Conservation (phyloP, 257 asterid species). For the Ligustrum vulgare region DNA sequence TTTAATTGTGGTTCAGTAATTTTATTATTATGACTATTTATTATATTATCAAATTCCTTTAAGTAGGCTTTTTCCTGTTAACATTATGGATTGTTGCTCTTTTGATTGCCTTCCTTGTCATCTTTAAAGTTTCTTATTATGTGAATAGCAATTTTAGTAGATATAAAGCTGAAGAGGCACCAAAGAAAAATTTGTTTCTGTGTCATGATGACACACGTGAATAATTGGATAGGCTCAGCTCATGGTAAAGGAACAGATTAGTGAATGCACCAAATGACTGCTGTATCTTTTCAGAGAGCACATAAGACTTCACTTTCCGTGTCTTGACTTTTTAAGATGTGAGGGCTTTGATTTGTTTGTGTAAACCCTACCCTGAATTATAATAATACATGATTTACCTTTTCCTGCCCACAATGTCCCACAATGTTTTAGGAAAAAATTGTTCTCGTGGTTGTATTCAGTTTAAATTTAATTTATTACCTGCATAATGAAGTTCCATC, state of each 20-base stretch:
- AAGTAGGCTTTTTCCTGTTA: neutral
- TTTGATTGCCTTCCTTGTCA: constrained; percentile 18
- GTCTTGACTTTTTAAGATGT: neutral
- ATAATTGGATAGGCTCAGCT: constrained; percentile 19
- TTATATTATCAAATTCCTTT: neutral
- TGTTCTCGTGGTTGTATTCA: neutral
- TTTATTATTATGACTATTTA: neutral
- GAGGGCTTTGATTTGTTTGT: neutral
- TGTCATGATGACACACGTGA: constrained; percentile 9
- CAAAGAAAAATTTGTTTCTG: neutral
- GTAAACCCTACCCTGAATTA: neutral
- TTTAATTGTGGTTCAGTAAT: neutral
- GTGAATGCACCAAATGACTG: neutral
- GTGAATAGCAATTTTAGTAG: constrained; percentile 4
- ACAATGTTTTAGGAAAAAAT: constrained; percentile 6
- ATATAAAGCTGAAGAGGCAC: constrained; percentile 10
- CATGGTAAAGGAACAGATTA: neutral
- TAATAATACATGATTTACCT: neutral
- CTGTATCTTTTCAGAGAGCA: neutral
- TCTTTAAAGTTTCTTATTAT: neutral
- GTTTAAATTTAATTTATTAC: neutral
- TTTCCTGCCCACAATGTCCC: constrained; percentile 6
- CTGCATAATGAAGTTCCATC: neutral
- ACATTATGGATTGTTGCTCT: constrained; percentile 10
- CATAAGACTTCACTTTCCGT: neutral